These are phyloP conservation scores for Skeletonema marinoi DNA, from an alignment of 108 stramenopile genomes.

Conservation along the genomic window DNA sequence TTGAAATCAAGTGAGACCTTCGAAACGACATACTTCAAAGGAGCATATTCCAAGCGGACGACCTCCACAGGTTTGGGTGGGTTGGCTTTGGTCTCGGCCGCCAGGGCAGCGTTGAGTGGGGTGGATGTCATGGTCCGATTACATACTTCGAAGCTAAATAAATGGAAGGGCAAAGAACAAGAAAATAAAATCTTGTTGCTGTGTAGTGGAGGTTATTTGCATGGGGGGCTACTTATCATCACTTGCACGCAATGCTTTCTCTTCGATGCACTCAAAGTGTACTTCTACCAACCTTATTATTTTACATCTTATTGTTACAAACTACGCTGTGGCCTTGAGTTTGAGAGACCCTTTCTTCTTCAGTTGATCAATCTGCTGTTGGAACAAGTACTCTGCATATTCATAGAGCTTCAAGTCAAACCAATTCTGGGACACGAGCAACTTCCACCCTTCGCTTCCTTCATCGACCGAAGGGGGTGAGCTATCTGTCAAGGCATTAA, in stretches of 20 bases:
- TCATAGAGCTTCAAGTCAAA: constrained; percentile 61
- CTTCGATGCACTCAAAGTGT: too few species aligned
- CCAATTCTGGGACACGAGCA: constrained; percentile 51
- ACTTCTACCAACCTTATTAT: not conserved
- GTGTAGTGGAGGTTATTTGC: too few species aligned
- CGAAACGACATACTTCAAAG: constrained; percentile 36
- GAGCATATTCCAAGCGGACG: constrained; percentile 36
- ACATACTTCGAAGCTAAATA: too few species aligned
- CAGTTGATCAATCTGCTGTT: constrained; percentile 33
- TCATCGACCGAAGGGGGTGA: constrained; percentile 41
- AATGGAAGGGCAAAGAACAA: too few species aligned
- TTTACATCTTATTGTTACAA: not conserved
- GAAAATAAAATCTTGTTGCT: too few species aligned
- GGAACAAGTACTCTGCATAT: constrained; percentile 53
- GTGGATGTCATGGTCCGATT: not conserved
- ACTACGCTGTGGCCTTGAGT: not conserved
- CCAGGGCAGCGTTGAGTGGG: constrained; percentile 28
- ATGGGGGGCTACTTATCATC: too few species aligned
- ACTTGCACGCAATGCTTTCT: too few species aligned
- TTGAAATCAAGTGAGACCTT: constrained; percentile 48
- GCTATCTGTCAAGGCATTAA: constrained; percentile 25
- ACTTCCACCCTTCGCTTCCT: constrained; percentile 51
- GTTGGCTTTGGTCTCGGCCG: constrained; percentile 27
- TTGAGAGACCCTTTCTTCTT: not conserved
- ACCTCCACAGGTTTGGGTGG: constrained; percentile 34